Evolutionary conservation across 2,329 filamentous ascomycete species (phyloP).

Genomic region (Dactylellina parvicollis): DNA sequence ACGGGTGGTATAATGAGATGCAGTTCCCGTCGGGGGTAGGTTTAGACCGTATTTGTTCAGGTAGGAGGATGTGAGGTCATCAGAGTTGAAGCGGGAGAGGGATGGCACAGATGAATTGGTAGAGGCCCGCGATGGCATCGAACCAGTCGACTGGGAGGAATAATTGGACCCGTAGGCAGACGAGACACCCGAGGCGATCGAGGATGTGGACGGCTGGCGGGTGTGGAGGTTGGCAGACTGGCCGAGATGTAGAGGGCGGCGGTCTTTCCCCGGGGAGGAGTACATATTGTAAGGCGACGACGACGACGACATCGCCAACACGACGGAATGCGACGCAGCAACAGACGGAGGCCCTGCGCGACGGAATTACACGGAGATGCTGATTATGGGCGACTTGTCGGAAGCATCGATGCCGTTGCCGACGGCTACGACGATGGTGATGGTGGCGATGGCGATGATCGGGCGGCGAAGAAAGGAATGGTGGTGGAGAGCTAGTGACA

Average conservation of each 20-base stretch:
- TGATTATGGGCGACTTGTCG: conserved; percentile 20
- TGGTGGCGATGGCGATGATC: conserved; percentile 5
- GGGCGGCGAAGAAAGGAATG: neutral
- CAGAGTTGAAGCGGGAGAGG: conserved; percentile 44
- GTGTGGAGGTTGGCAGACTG: conserved; percentile 29
- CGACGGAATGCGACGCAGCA: neutral
- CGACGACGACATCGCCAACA: conserved; percentile 29
- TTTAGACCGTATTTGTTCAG: conserved; percentile 35
- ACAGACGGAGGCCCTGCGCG: neutral
- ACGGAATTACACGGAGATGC: neutral
- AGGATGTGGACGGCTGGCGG: conserved; percentile 49
- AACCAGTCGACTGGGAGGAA: conserved; percentile 49
- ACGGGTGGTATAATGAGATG: conserved; percentile 32
- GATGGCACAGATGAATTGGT: conserved; percentile 49
- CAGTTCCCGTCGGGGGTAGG: conserved; percentile 20
- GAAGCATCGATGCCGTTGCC: conserved; percentile 37
- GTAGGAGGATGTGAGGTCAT: conserved; percentile 39
- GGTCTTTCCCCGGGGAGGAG: conserved; percentile 40
- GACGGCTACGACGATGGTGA: conserved; percentile 20
- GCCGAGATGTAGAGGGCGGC: conserved; percentile 35
- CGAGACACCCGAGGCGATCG: conserved; percentile 49
- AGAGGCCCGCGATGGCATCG: conserved; percentile 43
- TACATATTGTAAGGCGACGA: conserved; percentile 48
- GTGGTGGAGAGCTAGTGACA: conserved; percentile 37
- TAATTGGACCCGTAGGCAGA: conserved; percentile 52